A percentile compares a stretch with the other conserved stretches of the same genome.
phyloP scores from a whole-genome alignment of 805 yeast genomes.

The Lipomyces chichibuensis region DNA sequence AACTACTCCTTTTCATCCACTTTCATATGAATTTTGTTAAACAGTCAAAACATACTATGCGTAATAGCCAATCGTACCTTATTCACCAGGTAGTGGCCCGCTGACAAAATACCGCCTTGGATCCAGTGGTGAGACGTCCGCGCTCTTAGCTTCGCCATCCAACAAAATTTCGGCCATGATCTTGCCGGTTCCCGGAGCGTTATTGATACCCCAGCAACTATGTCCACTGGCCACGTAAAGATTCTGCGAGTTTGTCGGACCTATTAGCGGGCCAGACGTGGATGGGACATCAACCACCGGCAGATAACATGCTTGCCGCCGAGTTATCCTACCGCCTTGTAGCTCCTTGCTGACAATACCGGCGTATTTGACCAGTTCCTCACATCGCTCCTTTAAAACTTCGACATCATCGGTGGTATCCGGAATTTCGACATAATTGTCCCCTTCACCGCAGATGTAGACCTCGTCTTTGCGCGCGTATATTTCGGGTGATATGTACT shows the following conservation, averaged over 20 bases:
- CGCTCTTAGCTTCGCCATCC: constrained; percentile 78
- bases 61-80: neutral
- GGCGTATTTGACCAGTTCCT: constrained; percentile 79
- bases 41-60: neutral
- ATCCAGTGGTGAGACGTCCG: constrained; percentile 79
- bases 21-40: neutral
- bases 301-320: constrained; percentile 91
- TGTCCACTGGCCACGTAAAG: constrained; percentile 88
- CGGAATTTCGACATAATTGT: constrained; percentile 84
- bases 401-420: constrained; percentile 93
- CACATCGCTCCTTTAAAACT: constrained; percentile 85
- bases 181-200: constrained; percentile 97
- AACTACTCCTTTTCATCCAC: neutral
- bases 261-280: constrained; percentile 89
- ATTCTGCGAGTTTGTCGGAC: constrained; percentile 84
- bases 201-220: constrained; percentile 98
- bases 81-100: constrained; percentile 31
- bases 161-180: constrained; percentile 82
- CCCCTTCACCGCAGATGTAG: constrained; percentile 97
- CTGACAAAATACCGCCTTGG: constrained; percentile 78
- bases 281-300: constrained; percentile 95
- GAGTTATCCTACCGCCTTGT: constrained; percentile 70
- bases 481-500: constrained; percentile 87
- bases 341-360: constrained; percentile 72
- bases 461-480: constrained; percentile 95